phyloP scores from a whole-genome alignment of 1,284 basidiomycete species.

The Apiotrichum akiyoshidainum region DNA sequence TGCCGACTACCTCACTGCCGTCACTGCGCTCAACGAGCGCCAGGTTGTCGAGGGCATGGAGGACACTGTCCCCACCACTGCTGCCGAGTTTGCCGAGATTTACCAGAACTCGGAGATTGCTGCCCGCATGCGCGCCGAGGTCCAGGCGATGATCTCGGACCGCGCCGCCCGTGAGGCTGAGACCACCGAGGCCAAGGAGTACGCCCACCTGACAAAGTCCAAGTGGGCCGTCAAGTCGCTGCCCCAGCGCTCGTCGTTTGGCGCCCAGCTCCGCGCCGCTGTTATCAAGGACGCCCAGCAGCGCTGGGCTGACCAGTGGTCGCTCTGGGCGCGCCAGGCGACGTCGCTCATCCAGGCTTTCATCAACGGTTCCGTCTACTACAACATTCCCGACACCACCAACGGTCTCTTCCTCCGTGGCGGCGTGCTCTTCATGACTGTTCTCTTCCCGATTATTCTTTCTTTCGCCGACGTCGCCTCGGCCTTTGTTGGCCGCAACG shows the following conservation, averaged over 20 bases:
- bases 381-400: conserved; percentile 61
- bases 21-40: conserved; percentile 62
- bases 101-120: conserved; percentile 36
- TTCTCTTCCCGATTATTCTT: conserved; percentile 54
- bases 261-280: conserved; percentile 39
- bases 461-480: conserved; percentile 66
- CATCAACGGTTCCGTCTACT: conserved; percentile 69
- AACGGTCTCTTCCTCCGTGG: conserved; percentile 66
- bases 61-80: conserved; percentile 57
- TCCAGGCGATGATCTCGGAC: conserved; percentile 33
- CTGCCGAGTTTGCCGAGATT: conserved; percentile 57
- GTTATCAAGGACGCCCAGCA: conserved; percentile 43
- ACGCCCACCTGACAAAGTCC: conserved; percentile 31
- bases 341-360: conserved; percentile 38
- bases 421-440: conserved; percentile 57
- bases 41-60: conserved; percentile 55
- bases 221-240: conserved; percentile 14
- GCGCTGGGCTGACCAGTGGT: conserved; percentile 39
- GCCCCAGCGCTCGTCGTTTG: conserved; percentile 30
- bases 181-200: conserved; percentile 23
- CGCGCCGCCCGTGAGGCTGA: conserved; percentile 20
- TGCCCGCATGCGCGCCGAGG: conserved; percentile 35
- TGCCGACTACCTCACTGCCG: conserved; percentile 61
- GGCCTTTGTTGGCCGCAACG: conserved; percentile 67
- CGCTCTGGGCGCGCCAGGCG: conserved; percentile 37